These are phyloP conservation scores for Umbelopsis isabellina DNA, from an alignment of 192 early-diverging fungal genomes.

Conservation along the genomic window DNA sequence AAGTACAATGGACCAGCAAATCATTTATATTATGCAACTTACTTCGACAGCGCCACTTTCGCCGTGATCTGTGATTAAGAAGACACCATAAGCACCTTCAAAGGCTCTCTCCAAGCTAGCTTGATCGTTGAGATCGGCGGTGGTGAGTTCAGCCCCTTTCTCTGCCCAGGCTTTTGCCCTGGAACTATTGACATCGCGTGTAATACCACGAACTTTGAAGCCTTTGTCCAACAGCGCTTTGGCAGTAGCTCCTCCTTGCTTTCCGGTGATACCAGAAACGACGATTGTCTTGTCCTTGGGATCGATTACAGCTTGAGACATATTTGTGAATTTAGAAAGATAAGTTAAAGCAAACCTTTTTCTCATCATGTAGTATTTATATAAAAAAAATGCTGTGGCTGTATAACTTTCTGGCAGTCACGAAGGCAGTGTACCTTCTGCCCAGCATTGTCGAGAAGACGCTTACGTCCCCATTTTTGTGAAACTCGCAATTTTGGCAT, in stretches of 20 bases:
- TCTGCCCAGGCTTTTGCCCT: slow-evolving; percentile 8
- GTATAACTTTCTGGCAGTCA: too few species aligned
- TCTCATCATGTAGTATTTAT: too few species aligned
- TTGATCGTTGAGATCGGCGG: slow-evolving; percentile 12
- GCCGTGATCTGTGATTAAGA: slow-evolving; percentile 14
- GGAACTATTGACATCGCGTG: neutral
- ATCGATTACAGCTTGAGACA: neutral
- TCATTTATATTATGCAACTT: neutral
- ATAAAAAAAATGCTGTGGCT: too few species aligned
- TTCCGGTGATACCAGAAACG: slow-evolving; percentile 17
- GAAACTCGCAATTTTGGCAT: too few species aligned
- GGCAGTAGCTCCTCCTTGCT: slow-evolving; percentile 22
- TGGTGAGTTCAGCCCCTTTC: slow-evolving; percentile 19
- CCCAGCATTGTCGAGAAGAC: too few species aligned
- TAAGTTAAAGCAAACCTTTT: neutral
- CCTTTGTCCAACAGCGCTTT: neutral
- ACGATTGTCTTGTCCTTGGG: slow-evolving; percentile 14
- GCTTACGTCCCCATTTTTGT: too few species aligned
- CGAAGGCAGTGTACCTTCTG: too few species aligned
- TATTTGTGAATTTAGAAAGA: neutral
- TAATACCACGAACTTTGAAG: slow-evolving; percentile 22
- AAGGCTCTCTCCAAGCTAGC: slow-evolving; percentile 9
- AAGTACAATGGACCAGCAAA: neutral
- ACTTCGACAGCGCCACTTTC: slow-evolving; percentile 1
- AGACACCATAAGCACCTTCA: slow-evolving; percentile 4